Evolutionary conservation across 2,329 filamentous ascomycete genomes (phyloP).

Genomic region (Claviceps sp.): DNA sequence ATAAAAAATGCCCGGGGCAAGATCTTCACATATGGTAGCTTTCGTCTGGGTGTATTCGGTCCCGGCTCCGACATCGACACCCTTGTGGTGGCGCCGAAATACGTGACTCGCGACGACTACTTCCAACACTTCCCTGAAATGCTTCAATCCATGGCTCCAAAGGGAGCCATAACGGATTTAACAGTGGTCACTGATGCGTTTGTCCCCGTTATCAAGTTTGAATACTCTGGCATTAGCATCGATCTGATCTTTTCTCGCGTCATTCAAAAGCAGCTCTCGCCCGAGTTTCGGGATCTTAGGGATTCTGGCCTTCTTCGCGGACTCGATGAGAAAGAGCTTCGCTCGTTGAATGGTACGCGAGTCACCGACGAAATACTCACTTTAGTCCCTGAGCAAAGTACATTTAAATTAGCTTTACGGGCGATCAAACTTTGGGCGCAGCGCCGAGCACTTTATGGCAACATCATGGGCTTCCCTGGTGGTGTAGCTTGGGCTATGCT

Average conservation of each 20-base stretch:
- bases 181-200: slow-evolving; percentile 79
- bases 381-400: slow-evolving; percentile 77
- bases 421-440: slow-evolving; percentile 97
- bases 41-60: slow-evolving; percentile 83
- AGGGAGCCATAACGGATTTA: slow-evolving; percentile 72
- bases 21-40: slow-evolving; percentile 94
- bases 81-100: slow-evolving; percentile 79
- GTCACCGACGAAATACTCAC: slow-evolving; percentile 87
- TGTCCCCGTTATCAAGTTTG: slow-evolving; percentile 95
- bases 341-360: slow-evolving; percentile 84
- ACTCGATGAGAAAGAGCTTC: slow-evolving; percentile 72
- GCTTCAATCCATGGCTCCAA: slow-evolving; percentile 60
- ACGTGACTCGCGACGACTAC: slow-evolving; percentile 81
- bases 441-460: slow-evolving; percentile 82
- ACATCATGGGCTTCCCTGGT: slow-evolving; percentile 91
- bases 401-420: slow-evolving; percentile 77
- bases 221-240: slow-evolving; percentile 81
- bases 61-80: slow-evolving; percentile 98
- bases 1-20: slow-evolving; percentile 79
- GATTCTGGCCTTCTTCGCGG: slow-evolving; percentile 79
- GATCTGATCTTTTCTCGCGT: slow-evolving; percentile 83
- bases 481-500: slow-evolving; percentile 98
- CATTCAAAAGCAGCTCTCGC: slow-evolving; percentile 54
- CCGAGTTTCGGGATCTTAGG: slow-evolving; percentile 54
- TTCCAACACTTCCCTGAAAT: slow-evolving; percentile 78